A percentile compares a stretch with the other conserved stretches of the same genome.
Evolutionary conservation across 1,139 yeast genomes (phyloP).

Genomic region (Wickerhamomyces sp.): DNA sequence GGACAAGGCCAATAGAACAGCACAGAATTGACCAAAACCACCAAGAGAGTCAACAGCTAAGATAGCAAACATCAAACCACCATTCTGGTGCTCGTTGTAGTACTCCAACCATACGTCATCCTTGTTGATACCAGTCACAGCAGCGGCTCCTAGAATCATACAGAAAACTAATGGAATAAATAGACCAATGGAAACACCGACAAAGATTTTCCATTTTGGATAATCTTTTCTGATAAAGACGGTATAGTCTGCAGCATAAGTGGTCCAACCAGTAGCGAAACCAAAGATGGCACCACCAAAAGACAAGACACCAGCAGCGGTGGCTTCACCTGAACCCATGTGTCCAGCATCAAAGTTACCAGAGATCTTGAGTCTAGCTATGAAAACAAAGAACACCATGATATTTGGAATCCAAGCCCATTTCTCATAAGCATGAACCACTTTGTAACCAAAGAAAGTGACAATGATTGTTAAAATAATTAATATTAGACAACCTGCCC

Average conservation of each 20-base stretch:
- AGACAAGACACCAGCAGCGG: conserved; percentile 75
- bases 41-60: conserved; percentile 73
- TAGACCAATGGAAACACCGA: conserved; percentile 59
- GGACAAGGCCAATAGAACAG: conserved; percentile 75
- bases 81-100: conserved; percentile 45
- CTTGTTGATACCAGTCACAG: conserved; percentile 53
- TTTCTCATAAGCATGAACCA: conserved; percentile 77
- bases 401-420: conserved; percentile 86
- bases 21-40: conserved; percentile 85
- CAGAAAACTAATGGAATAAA: conserved; percentile 65
- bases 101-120: conserved; percentile 42
- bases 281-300: conserved; percentile 86
- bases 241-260: conserved; percentile 89
- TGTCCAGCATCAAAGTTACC: conserved; percentile 47
- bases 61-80: conserved; percentile 77
- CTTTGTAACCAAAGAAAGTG: conserved; percentile 82
- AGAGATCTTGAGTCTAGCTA: conserved; percentile 68
- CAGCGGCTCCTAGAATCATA: conserved; percentile 83
- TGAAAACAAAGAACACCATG: conserved; percentile 66
- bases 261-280: conserved; percentile 93
- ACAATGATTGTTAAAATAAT: conserved; percentile 64
- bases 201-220: conserved; percentile 53
- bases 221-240: conserved; percentile 72
- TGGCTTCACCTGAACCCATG: conserved; percentile 41
- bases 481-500: conserved; percentile 85